Conservation (phyloP, 768 basidiomycete species). For the Tulasnella sp. region DNA sequence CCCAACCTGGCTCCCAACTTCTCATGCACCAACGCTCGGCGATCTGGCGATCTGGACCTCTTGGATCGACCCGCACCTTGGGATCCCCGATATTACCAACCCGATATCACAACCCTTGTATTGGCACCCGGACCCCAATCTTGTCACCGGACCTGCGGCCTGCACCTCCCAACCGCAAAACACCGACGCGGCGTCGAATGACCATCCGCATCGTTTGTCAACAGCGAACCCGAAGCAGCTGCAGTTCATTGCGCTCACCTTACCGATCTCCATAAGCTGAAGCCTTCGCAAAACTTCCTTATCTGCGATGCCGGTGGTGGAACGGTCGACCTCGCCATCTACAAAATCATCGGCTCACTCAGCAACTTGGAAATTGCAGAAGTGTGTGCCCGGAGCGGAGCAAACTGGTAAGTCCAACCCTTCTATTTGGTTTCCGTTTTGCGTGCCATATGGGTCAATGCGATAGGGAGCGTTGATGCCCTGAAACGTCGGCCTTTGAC, state of each 20-base stretch:
- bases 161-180: background rate
- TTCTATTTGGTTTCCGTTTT: background rate
- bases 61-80: background rate
- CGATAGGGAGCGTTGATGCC: background rate
- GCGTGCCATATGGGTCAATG: constrained; percentile 6
- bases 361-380: constrained; percentile 86
- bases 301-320: constrained; percentile 85
- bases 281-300: constrained; percentile 79
- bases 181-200: background rate
- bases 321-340: constrained; percentile 42
- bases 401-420: constrained; percentile 52
- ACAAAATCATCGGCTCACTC: constrained; percentile 72
- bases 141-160: background rate
- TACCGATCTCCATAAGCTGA: constrained; percentile 73
- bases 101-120: background rate
- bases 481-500: background rate
- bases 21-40: background rate
- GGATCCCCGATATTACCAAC: constrained; percentile 2
- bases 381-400: constrained; percentile 81
- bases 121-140: background rate
- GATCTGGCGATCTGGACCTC: background rate
- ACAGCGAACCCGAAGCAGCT: constrained; percentile 74
- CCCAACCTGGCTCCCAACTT: background rate
- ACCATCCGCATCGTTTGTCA: constrained; percentile 1
- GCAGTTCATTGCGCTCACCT: constrained; percentile 84